Evolutionary conservation across 1,284 basidiomycete genomes (phyloP), one percentile per base, ranked within the genome.

Genomic region (Tilletia setariae): DNA sequence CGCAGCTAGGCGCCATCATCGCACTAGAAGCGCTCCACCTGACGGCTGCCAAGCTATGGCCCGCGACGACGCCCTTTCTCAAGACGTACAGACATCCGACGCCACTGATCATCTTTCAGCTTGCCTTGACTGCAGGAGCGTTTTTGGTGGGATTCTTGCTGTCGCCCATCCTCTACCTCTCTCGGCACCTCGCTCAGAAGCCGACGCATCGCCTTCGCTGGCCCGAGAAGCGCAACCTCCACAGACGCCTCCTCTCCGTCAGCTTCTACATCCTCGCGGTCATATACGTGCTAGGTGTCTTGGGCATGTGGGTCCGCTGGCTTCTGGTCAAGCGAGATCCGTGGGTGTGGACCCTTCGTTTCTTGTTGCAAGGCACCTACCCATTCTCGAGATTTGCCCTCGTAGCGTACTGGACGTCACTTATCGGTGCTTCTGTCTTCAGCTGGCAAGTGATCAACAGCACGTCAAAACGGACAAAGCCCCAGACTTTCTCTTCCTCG

Each of bases 1-100:
- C 90, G 46, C 91, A 92, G 73, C 91, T 93, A 53, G 93, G 91
- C 19, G 91, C 93, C 0, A 90, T 90, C 0, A 82, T 98, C 43
- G 90, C 89, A 76, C 89, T 94, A 85, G 96, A 98, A 66, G 73
- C 80, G 11, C 67, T 76, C 3, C 66, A 76, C 42, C 65, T 82
- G 40, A 80, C 79, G 2, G 68, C 75, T 15, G 73, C 78, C 44
- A 80, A 76, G 70, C 64, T 77, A 30, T 70, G 70, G 40, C 77
- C 74, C 0, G 65, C 71, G 63, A 87, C 89, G 7, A 92, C 92
- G n/a, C 87, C 89, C 1, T 94, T 90, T 82, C 90, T 95, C 85
- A 92, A 92, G 82, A 94, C 94, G 0, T 97, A 93, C 82, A 90
- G 96, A 43, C 86, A 94, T 1, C 94, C 96, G 1, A 96, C 92